Conservation (phyloP, 441 rosid species). For the Rhodomyrtus psidioides region DNA sequence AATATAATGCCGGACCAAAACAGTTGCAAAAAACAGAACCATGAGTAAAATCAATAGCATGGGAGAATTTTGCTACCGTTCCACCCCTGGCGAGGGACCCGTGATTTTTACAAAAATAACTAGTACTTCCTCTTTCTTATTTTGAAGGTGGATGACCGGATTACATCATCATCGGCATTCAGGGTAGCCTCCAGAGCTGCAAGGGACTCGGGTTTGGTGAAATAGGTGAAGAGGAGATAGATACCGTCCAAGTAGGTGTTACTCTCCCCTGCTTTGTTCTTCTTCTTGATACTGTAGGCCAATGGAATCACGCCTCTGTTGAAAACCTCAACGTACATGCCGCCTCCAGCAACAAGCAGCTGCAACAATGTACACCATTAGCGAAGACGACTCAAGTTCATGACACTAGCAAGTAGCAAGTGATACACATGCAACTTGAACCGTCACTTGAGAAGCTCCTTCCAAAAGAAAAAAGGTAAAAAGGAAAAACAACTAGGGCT, state of each 20-base stretch:
- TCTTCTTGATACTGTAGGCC: constrained; percentile 77
- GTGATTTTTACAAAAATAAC: neutral
- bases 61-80: neutral
- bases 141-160: constrained; percentile 65
- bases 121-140: constrained; percentile 60
- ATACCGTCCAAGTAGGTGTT: constrained; percentile 88
- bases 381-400: neutral
- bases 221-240: constrained; percentile 85
- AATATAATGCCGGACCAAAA: neutral
- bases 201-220: constrained; percentile 77
- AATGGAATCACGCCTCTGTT: constrained; percentile 92
- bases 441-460: neutral
- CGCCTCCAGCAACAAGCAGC: constrained; percentile 95
- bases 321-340: constrained; percentile 92
- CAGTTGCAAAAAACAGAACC: neutral
- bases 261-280: constrained; percentile 77
- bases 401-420: neutral
- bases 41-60: neutral
- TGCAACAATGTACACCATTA: constrained; percentile 9
- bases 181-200: constrained; percentile 35
- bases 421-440: neutral
- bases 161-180: constrained; percentile 59
- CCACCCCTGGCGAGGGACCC: neutral
- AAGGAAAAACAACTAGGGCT: neutral
- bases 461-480: neutral